Evolutionary conservation across 2,329 filamentous ascomycete species (phyloP).

Genomic region (Rasamsonia emersonii): DNA sequence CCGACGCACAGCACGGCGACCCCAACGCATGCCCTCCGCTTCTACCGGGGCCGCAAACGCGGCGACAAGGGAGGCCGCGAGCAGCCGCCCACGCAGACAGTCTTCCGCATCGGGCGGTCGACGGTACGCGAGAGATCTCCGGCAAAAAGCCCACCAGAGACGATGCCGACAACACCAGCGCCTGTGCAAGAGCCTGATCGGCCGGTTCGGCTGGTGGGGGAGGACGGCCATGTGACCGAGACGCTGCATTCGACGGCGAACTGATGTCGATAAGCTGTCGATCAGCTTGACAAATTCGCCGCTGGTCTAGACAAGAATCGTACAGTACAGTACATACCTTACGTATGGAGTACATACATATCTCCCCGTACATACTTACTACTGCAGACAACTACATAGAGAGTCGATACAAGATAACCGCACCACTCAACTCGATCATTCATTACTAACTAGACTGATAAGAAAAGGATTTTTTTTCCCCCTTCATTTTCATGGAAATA

Average conservation of each 20-base stretch:
- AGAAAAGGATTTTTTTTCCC: too few relatives aligned
- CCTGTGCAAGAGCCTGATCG: constrained; percentile 22
- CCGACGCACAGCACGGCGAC: constrained; percentile 28
- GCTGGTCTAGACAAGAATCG: too few relatives aligned
- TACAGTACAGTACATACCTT: too few relatives aligned
- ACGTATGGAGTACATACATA: too few relatives aligned
- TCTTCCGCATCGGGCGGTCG: constrained; percentile 21
- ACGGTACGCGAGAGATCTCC: constrained; percentile 14
- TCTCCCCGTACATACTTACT: too few relatives aligned
- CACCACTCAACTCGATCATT: too few relatives aligned
- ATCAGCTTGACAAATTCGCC: too few relatives aligned
- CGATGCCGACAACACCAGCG: constrained; percentile 15
- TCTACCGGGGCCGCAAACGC: constrained; percentile 14
- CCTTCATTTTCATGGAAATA: too few relatives aligned
- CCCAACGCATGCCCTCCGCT: constrained; percentile 10
- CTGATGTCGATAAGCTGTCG: too few relatives aligned
- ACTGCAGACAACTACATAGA: too few relatives aligned
- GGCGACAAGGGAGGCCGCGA: constrained; percentile 13
- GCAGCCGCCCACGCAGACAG: constrained; percentile 12
- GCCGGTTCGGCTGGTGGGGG: constrained; percentile 21
- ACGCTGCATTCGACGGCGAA: constrained; percentile 7
- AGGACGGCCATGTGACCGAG: constrained; percentile 8
- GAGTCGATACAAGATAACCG: too few relatives aligned
- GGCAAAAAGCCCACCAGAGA: constrained; percentile 3
- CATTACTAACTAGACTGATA: too few relatives aligned